A percentile compares a stretch with the other conserved stretches of the same genome.
phyloP scores from a whole-genome alignment of 495 filamentous ascomycete genomes.

The Talaromyces borbonicus region DNA sequence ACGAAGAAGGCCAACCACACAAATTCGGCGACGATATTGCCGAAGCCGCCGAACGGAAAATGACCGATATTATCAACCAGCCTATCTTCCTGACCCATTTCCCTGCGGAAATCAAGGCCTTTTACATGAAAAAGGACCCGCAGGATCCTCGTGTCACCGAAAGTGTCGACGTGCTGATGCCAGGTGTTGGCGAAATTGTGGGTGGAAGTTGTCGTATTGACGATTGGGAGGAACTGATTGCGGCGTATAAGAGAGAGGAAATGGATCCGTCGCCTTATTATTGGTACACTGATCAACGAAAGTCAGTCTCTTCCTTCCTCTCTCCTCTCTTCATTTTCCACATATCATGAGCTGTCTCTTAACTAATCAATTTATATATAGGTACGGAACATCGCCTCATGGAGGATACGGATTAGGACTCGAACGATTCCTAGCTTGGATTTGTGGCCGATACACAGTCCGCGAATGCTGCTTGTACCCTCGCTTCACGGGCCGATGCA shows the following conservation, averaged over 20 bases:
- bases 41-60: conserved; percentile 89
- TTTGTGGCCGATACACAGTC: conserved; percentile 87
- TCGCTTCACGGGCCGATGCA: conserved; percentile 88
- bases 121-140: conserved; percentile 95
- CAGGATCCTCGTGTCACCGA: conserved; percentile 83
- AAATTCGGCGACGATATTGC: conserved; percentile 96
- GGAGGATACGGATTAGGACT: conserved; percentile 93
- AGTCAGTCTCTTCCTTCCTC: conserved; percentile 50
- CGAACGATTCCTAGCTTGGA: conserved; percentile 94
- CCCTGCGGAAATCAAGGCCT: conserved; percentile 95
- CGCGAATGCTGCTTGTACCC: conserved; percentile 86
- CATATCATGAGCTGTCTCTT: conserved; percentile 1
- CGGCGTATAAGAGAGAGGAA: conserved; percentile 75
- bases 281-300: conserved; percentile 98
- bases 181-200: conserved; percentile 93
- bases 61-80: conserved; percentile 92
- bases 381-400: conserved; percentile 89
- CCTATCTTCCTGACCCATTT: conserved; percentile 98
- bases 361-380: conserved; percentile 24
- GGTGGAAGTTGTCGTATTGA: conserved; percentile 96
- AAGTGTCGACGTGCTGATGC: conserved; percentile 93
- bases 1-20: conserved; percentile 86
- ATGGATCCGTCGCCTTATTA: conserved; percentile 85
- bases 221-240: conserved; percentile 83
- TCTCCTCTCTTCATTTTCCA: conserved; percentile 6